Percentiles rank a stretch among this genome's conserved stretches.
Evolutionary conservation across 768 basidiomycete species (phyloP).

Genomic region (Coprinopsis cinerea): DNA sequence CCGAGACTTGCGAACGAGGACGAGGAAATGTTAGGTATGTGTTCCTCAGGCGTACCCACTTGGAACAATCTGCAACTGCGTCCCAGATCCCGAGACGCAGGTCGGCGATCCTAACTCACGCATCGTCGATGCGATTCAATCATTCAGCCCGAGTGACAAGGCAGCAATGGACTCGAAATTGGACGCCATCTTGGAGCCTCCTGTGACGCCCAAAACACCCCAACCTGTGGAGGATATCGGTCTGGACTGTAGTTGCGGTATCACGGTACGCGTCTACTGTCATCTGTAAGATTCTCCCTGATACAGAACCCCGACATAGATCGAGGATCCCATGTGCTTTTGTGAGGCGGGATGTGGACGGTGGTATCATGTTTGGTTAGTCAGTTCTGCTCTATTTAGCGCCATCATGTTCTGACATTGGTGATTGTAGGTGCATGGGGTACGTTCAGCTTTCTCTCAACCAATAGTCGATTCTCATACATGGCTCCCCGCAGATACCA

Average conservation of each 20-base stretch:
- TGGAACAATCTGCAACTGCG: background rate
- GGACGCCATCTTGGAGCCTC: background rate
- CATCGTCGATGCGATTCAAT: constrained; percentile 31
- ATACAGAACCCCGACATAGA: constrained; percentile 32
- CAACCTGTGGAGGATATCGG: constrained; percentile 25
- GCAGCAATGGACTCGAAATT: background rate
- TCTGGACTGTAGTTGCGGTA: constrained; percentile 66
- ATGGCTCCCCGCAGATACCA: too few relatives aligned
- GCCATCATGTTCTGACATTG: background rate
- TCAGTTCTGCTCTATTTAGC: background rate
- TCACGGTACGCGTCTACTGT: constrained; percentile 32
- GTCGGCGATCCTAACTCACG: constrained; percentile 8
- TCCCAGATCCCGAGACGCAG: constrained; percentile 40
- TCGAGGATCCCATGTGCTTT: constrained; percentile 49
- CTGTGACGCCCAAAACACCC: background rate
- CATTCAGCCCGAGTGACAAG: constrained; percentile 22
- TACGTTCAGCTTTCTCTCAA: too few relatives aligned
- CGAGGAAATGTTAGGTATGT: constrained; percentile 43
- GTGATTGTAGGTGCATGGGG: constrained; percentile 53
- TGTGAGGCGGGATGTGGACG: constrained; percentile 70
- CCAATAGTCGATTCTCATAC: too few relatives aligned
- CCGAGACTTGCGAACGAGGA: constrained; percentile 24
- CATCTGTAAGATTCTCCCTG: background rate
- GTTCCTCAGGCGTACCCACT: background rate
- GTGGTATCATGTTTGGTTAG: constrained; percentile 75